Percentiles rank a stretch among this genome's conserved stretches.
These are phyloP conservation scores for Rhododendron henanense DNA, from an alignment of 148 eudicot genomes.

Conservation along the genomic window DNA sequence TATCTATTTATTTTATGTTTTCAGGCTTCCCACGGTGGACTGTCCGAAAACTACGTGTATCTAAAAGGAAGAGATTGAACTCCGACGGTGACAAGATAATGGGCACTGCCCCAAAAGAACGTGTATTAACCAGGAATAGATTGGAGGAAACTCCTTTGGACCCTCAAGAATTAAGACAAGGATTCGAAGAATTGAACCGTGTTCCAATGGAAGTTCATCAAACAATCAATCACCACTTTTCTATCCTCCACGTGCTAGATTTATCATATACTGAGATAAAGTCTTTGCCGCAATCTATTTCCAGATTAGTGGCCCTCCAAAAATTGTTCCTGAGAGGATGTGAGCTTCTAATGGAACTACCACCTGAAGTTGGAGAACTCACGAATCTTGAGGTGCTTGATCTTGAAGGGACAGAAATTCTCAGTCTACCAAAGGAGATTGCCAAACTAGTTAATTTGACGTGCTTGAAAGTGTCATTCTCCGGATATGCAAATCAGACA, in stretches of 20 bases:
- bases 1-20: too few species aligned
- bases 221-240: not conserved
- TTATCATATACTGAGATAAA: slow-evolving; percentile 6
- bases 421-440: not conserved
- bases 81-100: too few species aligned
- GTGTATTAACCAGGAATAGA: not conserved
- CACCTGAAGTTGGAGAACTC: not conserved
- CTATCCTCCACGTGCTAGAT: not conserved
- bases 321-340: not conserved
- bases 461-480: not conserved
- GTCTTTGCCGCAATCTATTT: slow-evolving; percentile 17
- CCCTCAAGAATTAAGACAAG: not conserved
- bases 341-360: not conserved
- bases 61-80: too few species aligned
- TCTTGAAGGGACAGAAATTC: not conserved
- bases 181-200: not conserved
- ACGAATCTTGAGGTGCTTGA: not conserved
- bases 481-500: not conserved
- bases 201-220: not conserved
- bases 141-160: not conserved
- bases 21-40: too few species aligned
- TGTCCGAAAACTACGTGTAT: too few species aligned
- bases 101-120: not conserved
- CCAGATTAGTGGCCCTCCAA: not conserved
- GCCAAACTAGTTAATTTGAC: not conserved